These are phyloP conservation scores for Barnettozyma wickerhamii DNA, from an alignment of 805 yeast genomes.

Conservation along the genomic window DNA sequence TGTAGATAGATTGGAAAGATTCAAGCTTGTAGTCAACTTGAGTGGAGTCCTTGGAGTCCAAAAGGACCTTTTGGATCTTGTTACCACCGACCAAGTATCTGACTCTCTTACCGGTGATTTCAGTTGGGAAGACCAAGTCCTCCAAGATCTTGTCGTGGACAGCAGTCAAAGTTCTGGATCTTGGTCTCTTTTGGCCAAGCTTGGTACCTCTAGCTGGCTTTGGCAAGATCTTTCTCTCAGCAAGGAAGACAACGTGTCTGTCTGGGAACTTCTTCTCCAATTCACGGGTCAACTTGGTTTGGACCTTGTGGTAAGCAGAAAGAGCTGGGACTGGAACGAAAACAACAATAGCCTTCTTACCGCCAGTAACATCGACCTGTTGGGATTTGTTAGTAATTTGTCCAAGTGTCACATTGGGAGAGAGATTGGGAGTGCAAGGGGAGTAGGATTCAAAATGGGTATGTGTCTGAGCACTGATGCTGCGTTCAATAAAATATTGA, in stretches of 20 bases:
- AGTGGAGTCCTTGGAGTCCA: constrained; percentile 96
- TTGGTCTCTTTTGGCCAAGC: constrained; percentile 98
- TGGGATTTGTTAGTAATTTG: constrained; percentile 19
- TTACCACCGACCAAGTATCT: constrained; percentile 98
- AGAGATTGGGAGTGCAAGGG: too few species aligned
- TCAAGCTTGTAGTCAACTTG: constrained; percentile 98
- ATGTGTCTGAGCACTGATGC: too few species aligned
- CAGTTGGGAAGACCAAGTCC: constrained; percentile 99
- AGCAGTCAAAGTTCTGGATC: constrained; percentile 98
- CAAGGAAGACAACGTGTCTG: constrained; percentile 98
- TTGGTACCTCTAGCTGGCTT: constrained; percentile 96
- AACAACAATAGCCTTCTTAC: constrained; percentile 97
- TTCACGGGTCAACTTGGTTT: constrained; percentile 96
- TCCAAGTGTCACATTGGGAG: background rate
- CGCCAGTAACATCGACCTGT: constrained; percentile 90
- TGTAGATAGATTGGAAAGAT: constrained; percentile 98
- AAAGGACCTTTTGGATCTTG: constrained; percentile 96
- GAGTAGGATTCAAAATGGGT: too few species aligned
- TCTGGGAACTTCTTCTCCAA: constrained; percentile 99
- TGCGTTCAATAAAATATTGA: too few species aligned
- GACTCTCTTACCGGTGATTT: constrained; percentile 98
- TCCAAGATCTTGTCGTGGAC: constrained; percentile 98
- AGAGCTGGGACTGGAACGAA: constrained; percentile 97
- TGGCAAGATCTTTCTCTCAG: constrained; percentile 99
- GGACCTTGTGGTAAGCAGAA: constrained; percentile 93